phyloP scores from a whole-genome alignment of 2,329 filamentous ascomycete species.

The Cordyceps fumosorosea region DNA sequence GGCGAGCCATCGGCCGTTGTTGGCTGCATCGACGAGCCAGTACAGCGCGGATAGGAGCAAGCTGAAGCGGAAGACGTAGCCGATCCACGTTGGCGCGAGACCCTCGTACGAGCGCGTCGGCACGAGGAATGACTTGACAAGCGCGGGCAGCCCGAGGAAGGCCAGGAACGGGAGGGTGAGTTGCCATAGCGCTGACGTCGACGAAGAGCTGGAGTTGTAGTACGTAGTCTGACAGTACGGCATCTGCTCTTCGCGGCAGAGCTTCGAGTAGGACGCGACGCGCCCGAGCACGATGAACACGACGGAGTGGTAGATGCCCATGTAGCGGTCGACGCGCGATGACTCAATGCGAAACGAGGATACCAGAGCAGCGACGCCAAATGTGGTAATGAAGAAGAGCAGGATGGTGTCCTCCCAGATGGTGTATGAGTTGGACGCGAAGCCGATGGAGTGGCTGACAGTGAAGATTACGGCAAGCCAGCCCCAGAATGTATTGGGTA shows the following conservation, averaged over 20 bases:
- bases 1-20: constrained; percentile 76
- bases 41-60: constrained; percentile 71
- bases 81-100: constrained; percentile 77
- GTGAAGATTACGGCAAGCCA: constrained; percentile 78
- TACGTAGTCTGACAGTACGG: constrained; percentile 93
- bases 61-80: constrained; percentile 68
- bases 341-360: constrained; percentile 66
- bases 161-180: constrained; percentile 72
- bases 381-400: constrained; percentile 83
- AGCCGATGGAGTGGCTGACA: constrained; percentile 81
- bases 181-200: constrained; percentile 89
- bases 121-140: constrained; percentile 72
- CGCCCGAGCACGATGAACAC: constrained; percentile 75
- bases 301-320: constrained; percentile 79
- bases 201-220: constrained; percentile 85
- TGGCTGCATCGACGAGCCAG: constrained; percentile 85
- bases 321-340: constrained; percentile 57
- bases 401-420: constrained; percentile 98
- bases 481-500: constrained; percentile 80
- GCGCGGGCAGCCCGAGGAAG: constrained; percentile 62
- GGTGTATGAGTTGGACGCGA: constrained; percentile 95
- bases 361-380: constrained; percentile 68
- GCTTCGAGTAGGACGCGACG: constrained; percentile 76
- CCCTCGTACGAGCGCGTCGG: constrained; percentile 85
- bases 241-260: constrained; percentile 98